Percentiles rank a stretch among this genome's conserved stretches.
Conservation (phyloP, 805 yeast species). For the Jamesozyma lodderae region DNA sequence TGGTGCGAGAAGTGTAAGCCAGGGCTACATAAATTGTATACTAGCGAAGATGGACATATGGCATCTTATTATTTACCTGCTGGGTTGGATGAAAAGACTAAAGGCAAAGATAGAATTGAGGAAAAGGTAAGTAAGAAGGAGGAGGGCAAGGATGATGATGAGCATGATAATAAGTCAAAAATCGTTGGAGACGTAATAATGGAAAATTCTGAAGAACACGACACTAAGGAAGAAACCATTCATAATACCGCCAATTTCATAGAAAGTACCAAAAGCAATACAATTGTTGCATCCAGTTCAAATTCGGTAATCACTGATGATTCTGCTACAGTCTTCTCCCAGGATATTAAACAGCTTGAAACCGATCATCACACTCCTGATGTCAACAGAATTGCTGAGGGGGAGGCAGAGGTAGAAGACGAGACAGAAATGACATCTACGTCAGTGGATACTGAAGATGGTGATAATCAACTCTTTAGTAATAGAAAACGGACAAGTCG, state of each 20-base stretch:
- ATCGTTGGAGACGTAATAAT: too few species aligned
- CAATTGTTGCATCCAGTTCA: neutral
- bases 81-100: neutral
- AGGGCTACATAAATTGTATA: constrained; percentile 48
- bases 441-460: constrained; percentile 6
- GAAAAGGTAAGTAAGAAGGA: neutral
- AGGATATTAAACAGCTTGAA: neutral
- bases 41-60: constrained; percentile 17
- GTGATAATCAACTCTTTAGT: constrained; percentile 3
- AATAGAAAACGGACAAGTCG: constrained; percentile 33
- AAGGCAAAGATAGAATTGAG: neutral
- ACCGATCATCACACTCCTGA: neutral
- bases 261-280: neutral
- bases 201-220: neutral
- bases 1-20: constrained; percentile 93
- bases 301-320: neutral
- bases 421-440: neutral
- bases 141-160: neutral
- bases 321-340: too few species aligned
- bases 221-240: neutral
- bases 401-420: neutral
- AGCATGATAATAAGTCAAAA: too few species aligned
- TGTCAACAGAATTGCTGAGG: neutral
- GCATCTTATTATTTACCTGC: constrained; percentile 33
- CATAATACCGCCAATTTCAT: neutral